A percentile compares a stretch with the other conserved stretches of the same genome.
Evolutionary conservation across 495 filamentous ascomycete species (phyloP).

Genomic region (Xylaria bambusicola): DNA sequence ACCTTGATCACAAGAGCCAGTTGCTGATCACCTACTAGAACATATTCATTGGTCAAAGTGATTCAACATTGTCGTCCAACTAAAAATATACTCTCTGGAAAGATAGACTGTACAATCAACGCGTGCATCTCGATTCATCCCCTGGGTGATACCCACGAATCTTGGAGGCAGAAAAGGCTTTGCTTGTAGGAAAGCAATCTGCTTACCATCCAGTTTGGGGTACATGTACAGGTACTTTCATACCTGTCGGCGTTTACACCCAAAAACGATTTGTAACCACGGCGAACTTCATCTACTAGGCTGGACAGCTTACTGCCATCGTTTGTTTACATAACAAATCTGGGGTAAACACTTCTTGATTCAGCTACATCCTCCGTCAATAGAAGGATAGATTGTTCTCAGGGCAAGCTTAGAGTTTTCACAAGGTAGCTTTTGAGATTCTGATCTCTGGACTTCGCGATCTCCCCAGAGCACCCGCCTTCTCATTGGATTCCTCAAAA

Average conservation of each 20-base stretch:
- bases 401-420: too few species aligned
- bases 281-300: too few species aligned
- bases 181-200: not conserved
- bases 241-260: not conserved
- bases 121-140: not conserved
- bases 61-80: not conserved
- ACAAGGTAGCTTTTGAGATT: too few species aligned
- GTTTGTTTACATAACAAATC: not conserved
- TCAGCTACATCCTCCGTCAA: not conserved
- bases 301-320: not conserved
- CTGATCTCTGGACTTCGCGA: too few species aligned
- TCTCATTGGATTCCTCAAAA: too few species aligned
- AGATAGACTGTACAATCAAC: not conserved
- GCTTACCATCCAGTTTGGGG: not conserved
- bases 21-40: not conserved
- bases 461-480: too few species aligned
- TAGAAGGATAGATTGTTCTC: too few species aligned
- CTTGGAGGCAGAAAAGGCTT: too few species aligned
- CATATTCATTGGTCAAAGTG: not conserved
- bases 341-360: not conserved
- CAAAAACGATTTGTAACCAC: too few species aligned
- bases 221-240: not conserved
- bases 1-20: not conserved
- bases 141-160: too few species aligned
- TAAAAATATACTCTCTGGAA: not conserved